Evolutionary conservation across 192 early-diverging fungal species (phyloP).

Genomic region (Mortierella hygrophila): DNA sequence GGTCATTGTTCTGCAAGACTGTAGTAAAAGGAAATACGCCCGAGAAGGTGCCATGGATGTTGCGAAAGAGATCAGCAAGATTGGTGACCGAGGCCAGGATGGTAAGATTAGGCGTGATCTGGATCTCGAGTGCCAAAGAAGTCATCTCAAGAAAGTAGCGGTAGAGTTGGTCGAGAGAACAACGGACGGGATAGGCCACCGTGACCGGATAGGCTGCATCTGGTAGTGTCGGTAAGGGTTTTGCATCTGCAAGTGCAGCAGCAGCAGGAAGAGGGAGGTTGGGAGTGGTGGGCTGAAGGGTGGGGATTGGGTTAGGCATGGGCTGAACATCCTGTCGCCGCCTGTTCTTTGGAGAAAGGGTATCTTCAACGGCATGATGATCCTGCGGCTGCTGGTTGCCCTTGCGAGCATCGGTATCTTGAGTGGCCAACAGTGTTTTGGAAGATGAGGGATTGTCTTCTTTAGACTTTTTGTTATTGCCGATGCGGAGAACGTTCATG

Average conservation of each 20-base stretch:
- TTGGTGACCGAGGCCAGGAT: slow-evolving; percentile 33
- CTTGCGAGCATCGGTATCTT: background rate
- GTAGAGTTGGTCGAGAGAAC: slow-evolving; percentile 35
- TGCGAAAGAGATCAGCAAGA: slow-evolving; percentile 29
- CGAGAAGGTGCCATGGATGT: slow-evolving; percentile 46
- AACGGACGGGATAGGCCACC: slow-evolving; percentile 45
- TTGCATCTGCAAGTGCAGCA: slow-evolving; percentile 1
- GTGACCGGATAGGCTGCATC: slow-evolving; percentile 42
- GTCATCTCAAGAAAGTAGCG: slow-evolving; percentile 46
- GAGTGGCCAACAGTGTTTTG: background rate
- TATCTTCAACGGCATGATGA: background rate
- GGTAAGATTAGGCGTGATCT: slow-evolving; percentile 37
- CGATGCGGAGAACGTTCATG: slow-evolving; percentile 18
- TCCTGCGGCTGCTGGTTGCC: background rate
- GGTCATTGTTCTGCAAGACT: slow-evolving; percentile 22
- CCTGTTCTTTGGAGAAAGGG: background rate
- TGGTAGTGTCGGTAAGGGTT: slow-evolving; percentile 43
- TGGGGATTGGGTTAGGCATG: background rate
- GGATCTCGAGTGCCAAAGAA: slow-evolving; percentile 34
- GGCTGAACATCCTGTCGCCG: background rate
- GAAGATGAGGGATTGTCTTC: background rate
- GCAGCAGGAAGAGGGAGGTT: background rate
- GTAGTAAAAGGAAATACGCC: slow-evolving; percentile 40
- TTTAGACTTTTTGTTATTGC: slow-evolving; percentile 14
- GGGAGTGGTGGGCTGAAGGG: background rate